phyloP scores from a whole-genome alignment of 768 basidiomycete species.

The Podaxis sp. region DNA sequence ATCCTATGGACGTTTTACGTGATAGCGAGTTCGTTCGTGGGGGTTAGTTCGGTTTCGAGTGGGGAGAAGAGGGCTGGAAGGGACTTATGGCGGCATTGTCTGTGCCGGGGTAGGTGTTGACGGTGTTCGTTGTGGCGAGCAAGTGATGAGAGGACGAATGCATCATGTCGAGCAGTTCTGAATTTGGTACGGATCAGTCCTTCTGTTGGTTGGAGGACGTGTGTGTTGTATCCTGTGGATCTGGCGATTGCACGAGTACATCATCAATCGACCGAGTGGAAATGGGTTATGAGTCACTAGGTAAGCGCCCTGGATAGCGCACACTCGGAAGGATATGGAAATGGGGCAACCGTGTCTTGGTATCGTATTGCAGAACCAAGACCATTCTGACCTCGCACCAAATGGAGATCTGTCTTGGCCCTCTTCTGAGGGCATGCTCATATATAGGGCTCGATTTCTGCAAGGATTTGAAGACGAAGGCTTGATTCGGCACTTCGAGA shows the following conservation, averaged over 20 bases:
- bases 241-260: conserved; percentile 88
- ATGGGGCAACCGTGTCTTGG: conserved; percentile 80
- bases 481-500: not conserved
- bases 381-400: conserved; percentile 70
- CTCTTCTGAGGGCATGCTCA: not conserved
- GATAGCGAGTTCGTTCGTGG: conserved; percentile 88
- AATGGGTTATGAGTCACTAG: not conserved
- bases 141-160: not conserved
- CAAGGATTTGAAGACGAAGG: not conserved
- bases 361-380: conserved; percentile 82
- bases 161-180: conserved; percentile 95
- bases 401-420: conserved; percentile 39
- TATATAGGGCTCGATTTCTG: not conserved
- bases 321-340: conserved; percentile 91
- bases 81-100: conserved; percentile 95
- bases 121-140: not conserved
- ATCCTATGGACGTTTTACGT: conserved; percentile 1
- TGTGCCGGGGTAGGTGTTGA: conserved; percentile 27
- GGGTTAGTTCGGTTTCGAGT: conserved; percentile 71
- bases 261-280: conserved; percentile 1
- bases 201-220: conserved; percentile 88
- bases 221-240: conserved; percentile 70
- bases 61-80: conserved; percentile 65
- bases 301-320: conserved; percentile 29
- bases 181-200: conserved; percentile 88